Base-by-base conservation (phyloP, 2,329 filamentous ascomycete species). In the Trichophyton rubrum region DNA sequence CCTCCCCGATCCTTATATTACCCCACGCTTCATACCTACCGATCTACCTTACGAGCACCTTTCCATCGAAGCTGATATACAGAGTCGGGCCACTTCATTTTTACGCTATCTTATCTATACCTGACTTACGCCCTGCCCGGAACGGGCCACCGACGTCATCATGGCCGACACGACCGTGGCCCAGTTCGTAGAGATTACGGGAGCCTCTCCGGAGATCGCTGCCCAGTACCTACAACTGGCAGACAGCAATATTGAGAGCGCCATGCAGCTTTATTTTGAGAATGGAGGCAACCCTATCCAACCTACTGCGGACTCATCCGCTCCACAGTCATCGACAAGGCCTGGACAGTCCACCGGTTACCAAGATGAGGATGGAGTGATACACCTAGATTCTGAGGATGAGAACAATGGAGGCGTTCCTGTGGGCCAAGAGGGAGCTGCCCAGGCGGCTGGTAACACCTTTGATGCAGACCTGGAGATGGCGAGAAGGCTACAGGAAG, bases 391-490 rank as follows among this genome's bases (percentile, higher is more conserved):
- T 66, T 88, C 87, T 17, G 88, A 92, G 67, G 85, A 89, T 60
- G 86, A 89, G 1, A 24, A 30, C 20, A n/a, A 33, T 53, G 82
- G 22, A 68, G 22, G 27, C 15, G 27, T 43, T n/a, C 56, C 60
- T 8, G 56, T 59, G 73, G 59, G 72, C 11, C 65, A 64, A 63
- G 64, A 65, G 56, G 65, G 69, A 47, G 66, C 71, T 27, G 68
- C 56, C 33, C 30, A 6, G 22, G 13, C 56, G 20, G 56, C 17
- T 8, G 75, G 73, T 35, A 74, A 72, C 78, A 85, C 68, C 59
- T 83, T 88, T 65, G 91, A 96, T 64, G 90, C 96, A 68, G 93
- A 99, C 69, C 91, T 90, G 59, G 91, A 89, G 49, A 92, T 97
- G 85, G 93, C 93, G 5, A 84, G 91, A 72, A 84, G 89, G 61